Evolutionary conservation across 176 grass and related monocot species (phyloP), one percentile per base, ranked within the genome.

Genomic region (Chloris gayana): DNA sequence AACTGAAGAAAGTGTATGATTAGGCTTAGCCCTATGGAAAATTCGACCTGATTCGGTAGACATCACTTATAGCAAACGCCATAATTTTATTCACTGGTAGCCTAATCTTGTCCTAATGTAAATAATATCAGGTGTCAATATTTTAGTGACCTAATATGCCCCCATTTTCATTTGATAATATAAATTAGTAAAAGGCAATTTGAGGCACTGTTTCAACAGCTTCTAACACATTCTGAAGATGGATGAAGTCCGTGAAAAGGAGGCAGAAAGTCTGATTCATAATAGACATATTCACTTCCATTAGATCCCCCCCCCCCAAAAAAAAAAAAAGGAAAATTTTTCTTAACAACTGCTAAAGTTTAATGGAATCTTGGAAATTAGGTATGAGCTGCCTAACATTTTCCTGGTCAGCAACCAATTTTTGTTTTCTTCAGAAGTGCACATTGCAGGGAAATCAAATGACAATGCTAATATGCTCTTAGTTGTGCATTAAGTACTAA

Each of bases 231-330:
- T 42, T n/a, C 32, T 51, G 24, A 35, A 47, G 24, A 14, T 62
- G 25, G 75, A 24, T 4, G 13, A 56, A 67, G 14, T 9, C 31
- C 67, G 61, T 62, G 59, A 29, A 24, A 49, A 44, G 24, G 46
- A 39, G n/a, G n/a, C 10, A 37, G 27, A 25, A 49, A 68, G 3
- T 41, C 7, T 37, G 34, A 50, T 87, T 61, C 25, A 13, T 29
- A 44, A 74, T 54, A 29, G 33, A 62, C 17, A 50, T 64, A 44
- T 76, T 81, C 75, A 22, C 11, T 67, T 65, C 37, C 38, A 60
- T 69, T 50, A 35, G 39, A 29, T 51, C 58, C 37, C 49, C 13
- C 0, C n/a, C n/a, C n/a, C n/a, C n/a, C n/a, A n/a, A n/a, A n/a
- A n/a, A n/a, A n/a, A n/a, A n/a, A n/a, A n/a, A n/a, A n/a, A n/a